These are phyloP conservation scores for Arthrocladium fulminans DNA, from an alignment of 2,329 filamentous ascomycete genomes.

Conservation along the genomic window DNA sequence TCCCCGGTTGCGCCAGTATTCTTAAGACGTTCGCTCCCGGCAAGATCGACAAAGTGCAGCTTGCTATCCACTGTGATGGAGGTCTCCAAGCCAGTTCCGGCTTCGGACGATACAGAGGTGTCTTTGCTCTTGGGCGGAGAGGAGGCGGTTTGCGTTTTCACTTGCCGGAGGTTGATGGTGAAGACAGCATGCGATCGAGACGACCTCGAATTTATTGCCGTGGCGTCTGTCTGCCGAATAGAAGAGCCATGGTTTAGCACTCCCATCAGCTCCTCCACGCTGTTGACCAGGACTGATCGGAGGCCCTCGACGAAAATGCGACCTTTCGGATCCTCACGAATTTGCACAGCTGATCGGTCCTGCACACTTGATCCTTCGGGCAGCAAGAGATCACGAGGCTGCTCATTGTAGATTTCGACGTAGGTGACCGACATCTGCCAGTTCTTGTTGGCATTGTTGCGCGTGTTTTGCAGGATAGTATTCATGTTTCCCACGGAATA, in stretches of 20 bases:
- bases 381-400: slow-evolving; percentile 79
- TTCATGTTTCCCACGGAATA: slow-evolving; percentile 57
- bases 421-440: slow-evolving; percentile 95
- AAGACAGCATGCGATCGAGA: slow-evolving; percentile 97
- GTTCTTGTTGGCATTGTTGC: slow-evolving; percentile 54
- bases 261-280: slow-evolving; percentile 79
- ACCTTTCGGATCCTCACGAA: slow-evolving; percentile 88
- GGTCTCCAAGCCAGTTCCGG: slow-evolving; percentile 58
- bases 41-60: slow-evolving; percentile 94
- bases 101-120: slow-evolving; percentile 75
- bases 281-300: slow-evolving; percentile 79
- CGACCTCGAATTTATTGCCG: slow-evolving; percentile 93
- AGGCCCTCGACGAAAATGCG: slow-evolving; percentile 90
- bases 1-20: slow-evolving; percentile 95
- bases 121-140: slow-evolving; percentile 65
- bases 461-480: slow-evolving; percentile 27
- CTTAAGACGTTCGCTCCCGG: slow-evolving; percentile 91
- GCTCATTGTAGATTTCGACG: slow-evolving; percentile 96
- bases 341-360: slow-evolving; percentile 74
- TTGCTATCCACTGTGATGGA: slow-evolving; percentile 84
- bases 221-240: slow-evolving; percentile 93
- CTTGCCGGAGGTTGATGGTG: slow-evolving; percentile 74
- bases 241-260: slow-evolving; percentile 86
- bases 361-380: slow-evolving; percentile 59
- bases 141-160: slow-evolving; percentile 56